These are phyloP conservation scores for Russula dissimulans DNA, from an alignment of 768 basidiomycete species.

Conservation along the genomic window DNA sequence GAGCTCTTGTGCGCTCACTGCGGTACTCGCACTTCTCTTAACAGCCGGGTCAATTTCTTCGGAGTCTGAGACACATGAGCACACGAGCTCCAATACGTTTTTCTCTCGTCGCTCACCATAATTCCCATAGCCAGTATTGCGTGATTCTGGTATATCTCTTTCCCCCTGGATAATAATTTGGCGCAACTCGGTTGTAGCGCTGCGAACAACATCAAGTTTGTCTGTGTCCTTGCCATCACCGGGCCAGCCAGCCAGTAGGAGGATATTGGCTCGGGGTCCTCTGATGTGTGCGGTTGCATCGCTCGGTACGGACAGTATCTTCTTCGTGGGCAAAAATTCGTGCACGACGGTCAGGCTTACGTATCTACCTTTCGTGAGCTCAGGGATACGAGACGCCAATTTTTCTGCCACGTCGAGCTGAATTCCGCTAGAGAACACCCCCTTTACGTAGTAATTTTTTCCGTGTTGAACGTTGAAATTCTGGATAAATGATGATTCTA, in stretches of 20 bases:
- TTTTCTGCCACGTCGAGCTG: background rate
- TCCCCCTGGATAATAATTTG: conserved; percentile 2
- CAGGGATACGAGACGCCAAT: background rate
- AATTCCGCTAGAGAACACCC: conserved; percentile 2
- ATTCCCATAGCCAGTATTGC: conserved; percentile 14
- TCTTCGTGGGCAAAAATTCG: conserved; percentile 12
- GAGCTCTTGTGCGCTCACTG: conserved; percentile 25
- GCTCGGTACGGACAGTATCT: conserved; percentile 12
- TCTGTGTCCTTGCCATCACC: background rate
- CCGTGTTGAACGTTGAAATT: conserved; percentile 7
- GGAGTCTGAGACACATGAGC: background rate
- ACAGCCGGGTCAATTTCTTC: background rate
- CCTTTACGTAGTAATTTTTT: conserved; percentile 13
- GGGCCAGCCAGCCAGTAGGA: background rate
- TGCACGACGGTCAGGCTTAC: background rate
- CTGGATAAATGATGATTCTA: background rate
- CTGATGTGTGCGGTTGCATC: conserved; percentile 16
- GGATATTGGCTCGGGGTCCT: background rate
- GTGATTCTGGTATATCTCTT: background rate
- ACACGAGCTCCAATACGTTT: background rate
- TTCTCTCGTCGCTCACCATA: conserved; percentile 3
- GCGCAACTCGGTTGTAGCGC: background rate
- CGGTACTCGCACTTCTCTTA: background rate
- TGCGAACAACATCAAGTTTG: conserved; percentile 4
- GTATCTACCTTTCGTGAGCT: background rate